Base-by-base conservation (phyloP, 1,284 basidiomycete genomes). In the Moesziomyces sp. region DNA sequence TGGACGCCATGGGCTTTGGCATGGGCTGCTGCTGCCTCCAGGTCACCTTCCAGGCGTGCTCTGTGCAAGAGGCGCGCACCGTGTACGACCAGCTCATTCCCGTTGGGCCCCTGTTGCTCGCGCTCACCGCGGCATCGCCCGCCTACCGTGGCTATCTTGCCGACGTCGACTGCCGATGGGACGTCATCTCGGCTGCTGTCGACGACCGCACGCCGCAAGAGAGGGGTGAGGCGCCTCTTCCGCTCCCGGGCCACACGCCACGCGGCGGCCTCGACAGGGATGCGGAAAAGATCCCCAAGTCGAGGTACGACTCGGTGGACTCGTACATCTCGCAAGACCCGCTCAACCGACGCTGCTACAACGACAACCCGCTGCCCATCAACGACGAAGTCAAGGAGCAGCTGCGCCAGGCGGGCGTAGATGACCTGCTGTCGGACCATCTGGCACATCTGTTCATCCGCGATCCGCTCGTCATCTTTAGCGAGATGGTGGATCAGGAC, bases 1-100 rank as follows among this genome's bases (percentile, higher is more conserved):
- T 99, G 88, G 97, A 99, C 85, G 95, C 97, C 2, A 98, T 98
- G 97, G 96, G 95, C 24, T 99, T 99, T 85, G 97, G 97, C 46
- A 99, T 98, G 96, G 97, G 97, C 3, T 98, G 96, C 81, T 97
- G 93, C 82, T 99, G 97, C 85, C 87, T 99, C 52, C 97, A 99
- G 83, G 88, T 99, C 73, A 99, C 97, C 4, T 97, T 99, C 87
- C 97, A 99, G 85, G 92, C 94, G 0, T 96, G 92, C 85, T 93
- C 94, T 84, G 90, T 99, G 28, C 87, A 89, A 45, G 94, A 99
- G 84, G 96, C 97, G 6, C 88, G 94, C 77, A 88, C 91, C 52
- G 89, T 98, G 83, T 99, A 99, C 84, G 97, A 99, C 84, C 93
- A 93, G 24, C 87, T 99, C 48, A 90, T 97, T 21, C 97, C 97